Evolutionary conservation across 2,329 filamentous ascomycete genomes (phyloP).

Genomic region (Grosmannia clavigera): DNA sequence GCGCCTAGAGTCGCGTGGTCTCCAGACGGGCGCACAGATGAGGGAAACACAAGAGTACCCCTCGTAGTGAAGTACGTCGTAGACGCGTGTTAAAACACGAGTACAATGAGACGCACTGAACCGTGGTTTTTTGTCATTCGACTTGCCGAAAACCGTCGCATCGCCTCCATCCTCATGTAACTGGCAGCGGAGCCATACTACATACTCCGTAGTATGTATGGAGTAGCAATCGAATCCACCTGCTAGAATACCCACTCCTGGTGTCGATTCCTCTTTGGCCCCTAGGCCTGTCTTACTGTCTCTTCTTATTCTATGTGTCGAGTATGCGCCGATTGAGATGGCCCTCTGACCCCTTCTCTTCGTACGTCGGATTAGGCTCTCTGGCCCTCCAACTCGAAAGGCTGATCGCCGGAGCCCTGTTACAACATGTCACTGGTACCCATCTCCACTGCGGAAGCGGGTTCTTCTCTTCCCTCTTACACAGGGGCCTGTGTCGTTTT

Average conservation of each 20-base stretch:
- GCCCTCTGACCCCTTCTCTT: no score
- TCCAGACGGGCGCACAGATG: background rate
- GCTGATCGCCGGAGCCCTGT: slow-evolving; percentile 5
- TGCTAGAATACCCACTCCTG: background rate
- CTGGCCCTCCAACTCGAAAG: slow-evolving; percentile 1
- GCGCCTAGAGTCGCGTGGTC: background rate
- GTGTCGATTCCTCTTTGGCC: no score
- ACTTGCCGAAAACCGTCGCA: background rate
- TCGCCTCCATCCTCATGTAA: background rate
- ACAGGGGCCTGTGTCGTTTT: background rate
- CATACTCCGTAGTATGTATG: background rate
- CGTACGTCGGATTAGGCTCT: background rate
- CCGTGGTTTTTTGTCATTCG: no score
- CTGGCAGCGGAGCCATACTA: background rate
- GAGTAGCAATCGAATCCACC: no score
- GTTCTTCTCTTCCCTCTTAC: background rate
- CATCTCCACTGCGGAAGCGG: background rate
- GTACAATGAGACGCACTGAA: no score
- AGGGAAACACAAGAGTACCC: background rate
- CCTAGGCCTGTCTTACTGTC: background rate
- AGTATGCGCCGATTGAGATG: no score
- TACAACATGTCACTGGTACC: background rate
- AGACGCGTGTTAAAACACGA: background rate
- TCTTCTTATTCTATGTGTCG: background rate
- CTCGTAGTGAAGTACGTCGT: background rate